phyloP scores from a whole-genome alignment of 2,329 filamentous ascomycete species.

The Coniella lustricola region DNA sequence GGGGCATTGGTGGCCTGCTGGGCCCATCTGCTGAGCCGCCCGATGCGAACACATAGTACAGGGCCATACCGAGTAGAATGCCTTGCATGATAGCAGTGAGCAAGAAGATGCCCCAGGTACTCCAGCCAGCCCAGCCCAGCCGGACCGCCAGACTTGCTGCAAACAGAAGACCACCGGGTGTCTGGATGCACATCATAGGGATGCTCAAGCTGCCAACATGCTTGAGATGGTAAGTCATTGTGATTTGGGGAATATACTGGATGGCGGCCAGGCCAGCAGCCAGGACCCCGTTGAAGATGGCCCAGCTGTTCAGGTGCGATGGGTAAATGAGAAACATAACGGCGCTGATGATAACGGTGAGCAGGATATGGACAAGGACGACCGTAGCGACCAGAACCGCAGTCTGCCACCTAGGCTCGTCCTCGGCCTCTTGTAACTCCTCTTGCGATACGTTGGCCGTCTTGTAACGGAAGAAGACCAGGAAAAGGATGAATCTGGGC shows the following conservation, averaged over 20 bases:
- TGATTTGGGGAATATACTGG: constrained; percentile 94
- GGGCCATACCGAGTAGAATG: constrained; percentile 68
- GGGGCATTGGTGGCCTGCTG: constrained; percentile 31
- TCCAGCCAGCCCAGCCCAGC: constrained; percentile 81
- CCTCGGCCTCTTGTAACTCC: constrained; percentile 34
- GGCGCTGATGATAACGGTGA: constrained; percentile 60
- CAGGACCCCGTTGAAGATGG: constrained; percentile 75
- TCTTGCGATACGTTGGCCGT: constrained; percentile 43
- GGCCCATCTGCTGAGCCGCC: constrained; percentile 22
- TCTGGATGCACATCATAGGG: constrained; percentile 97
- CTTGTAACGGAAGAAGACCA: constrained; percentile 80
- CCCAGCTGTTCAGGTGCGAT: constrained; percentile 65
- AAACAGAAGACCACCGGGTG: constrained; percentile 85
- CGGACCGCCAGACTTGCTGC: constrained; percentile 75
- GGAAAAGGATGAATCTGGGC: constrained; percentile 80
- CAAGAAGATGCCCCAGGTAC: constrained; percentile 87
- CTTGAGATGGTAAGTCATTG: constrained; percentile 78
- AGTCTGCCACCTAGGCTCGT: constrained; percentile 65
- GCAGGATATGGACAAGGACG: constrained; percentile 70
- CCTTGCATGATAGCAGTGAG: constrained; percentile 84
- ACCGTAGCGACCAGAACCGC: constrained; percentile 67
- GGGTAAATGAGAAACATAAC: constrained; percentile 60
- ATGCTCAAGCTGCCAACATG: constrained; percentile 89
- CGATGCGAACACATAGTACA: constrained; percentile 61
- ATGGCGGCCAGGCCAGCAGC: constrained; percentile 72